These are phyloP conservation scores for Ceratocystis lukuohia DNA, from an alignment of 2,329 filamentous ascomycete species.

Conservation along the genomic window DNA sequence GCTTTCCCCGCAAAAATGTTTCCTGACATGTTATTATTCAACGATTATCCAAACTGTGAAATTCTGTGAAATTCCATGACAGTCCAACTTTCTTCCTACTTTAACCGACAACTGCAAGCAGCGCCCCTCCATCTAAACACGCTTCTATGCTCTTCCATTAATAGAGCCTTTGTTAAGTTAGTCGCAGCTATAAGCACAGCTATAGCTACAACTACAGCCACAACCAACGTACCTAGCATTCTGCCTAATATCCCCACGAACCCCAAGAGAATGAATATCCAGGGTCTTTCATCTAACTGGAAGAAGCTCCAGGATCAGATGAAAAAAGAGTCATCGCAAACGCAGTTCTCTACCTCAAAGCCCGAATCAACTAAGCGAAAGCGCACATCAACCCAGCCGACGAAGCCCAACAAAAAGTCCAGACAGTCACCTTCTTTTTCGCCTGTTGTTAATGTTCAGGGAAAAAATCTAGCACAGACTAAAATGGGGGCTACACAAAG, in stretches of 20 bases:
- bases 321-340: slow-evolving; percentile 30
- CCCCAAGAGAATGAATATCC: slow-evolving; percentile 19
- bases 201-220: too few relatives aligned
- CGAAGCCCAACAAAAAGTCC: slow-evolving; percentile 14
- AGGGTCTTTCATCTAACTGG: slow-evolving; percentile 56
- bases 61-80: not conserved
- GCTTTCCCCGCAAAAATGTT: not conserved
- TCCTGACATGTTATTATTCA: not conserved
- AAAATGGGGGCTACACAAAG: slow-evolving; percentile 47
- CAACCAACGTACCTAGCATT: not conserved
- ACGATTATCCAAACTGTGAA: not conserved
- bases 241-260: not conserved
- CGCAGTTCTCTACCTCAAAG: slow-evolving; percentile 22
- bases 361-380: slow-evolving; percentile 26
- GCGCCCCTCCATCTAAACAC: too few relatives aligned
- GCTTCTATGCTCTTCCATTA: too few relatives aligned
- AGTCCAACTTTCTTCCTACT: not conserved
- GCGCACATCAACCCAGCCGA: slow-evolving; percentile 18
- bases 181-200: too few relatives aligned
- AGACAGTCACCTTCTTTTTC: slow-evolving; percentile 17
- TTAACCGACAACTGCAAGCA: not conserved
- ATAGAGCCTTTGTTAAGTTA: too few relatives aligned
- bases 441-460: not conserved
- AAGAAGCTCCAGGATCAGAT: slow-evolving; percentile 58
- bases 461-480: slow-evolving; percentile 24